Evolutionary conservation across 768 basidiomycete genomes (phyloP), one percentile per base, ranked within the genome.

Genomic region (Mycena belliarum): DNA sequence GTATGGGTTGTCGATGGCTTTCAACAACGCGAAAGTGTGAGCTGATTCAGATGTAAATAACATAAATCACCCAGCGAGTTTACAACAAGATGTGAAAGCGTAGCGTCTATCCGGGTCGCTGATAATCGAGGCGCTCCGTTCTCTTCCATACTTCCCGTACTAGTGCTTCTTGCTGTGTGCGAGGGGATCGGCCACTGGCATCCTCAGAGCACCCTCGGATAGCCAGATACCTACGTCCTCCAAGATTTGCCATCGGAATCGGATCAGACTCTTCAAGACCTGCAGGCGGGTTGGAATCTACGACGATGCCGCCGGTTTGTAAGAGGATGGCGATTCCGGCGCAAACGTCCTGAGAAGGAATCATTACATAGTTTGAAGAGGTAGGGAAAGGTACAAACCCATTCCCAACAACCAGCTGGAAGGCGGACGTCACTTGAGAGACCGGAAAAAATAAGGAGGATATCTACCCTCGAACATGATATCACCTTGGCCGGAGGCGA

Each of bases 121-220:
- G 51, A 57, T 65, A 63, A 44, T 63, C 54, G 6, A 68, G 46
- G 7, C 66, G 42, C 32, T 68, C 67, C 6, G 66, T 67, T 51
- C 62, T 62, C 64, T 63, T 68, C 67, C 67, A 68, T 24, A 68
- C 64, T 37, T 67, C 64, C 37, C 66, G 56, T 12, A 63, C 66
- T 42, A 68, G 42, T 24, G 55, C 53, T 33, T 68, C 67, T 42
- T 68, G 66, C 46, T 66, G 66, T 48, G 35, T 50, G 18, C 66
- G 47, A 10, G 67, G 40, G 3, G 66, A 59, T 33, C 58, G 51
- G 1, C 64, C 66, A 10, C 25, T 44, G 6, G 54, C 28, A 55
- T 66, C 65, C 37, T 59, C 60, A 9, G 67, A 67, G 32, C 67
- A 68, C 16, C 48, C 64, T 1, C 67, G 64, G 29, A 68, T 67